Evolutionary conservation across 176 grass and related monocot genomes (phyloP), one percentile per base, ranked within the genome.

Genomic region (Puccinellia tenuiflora): DNA sequence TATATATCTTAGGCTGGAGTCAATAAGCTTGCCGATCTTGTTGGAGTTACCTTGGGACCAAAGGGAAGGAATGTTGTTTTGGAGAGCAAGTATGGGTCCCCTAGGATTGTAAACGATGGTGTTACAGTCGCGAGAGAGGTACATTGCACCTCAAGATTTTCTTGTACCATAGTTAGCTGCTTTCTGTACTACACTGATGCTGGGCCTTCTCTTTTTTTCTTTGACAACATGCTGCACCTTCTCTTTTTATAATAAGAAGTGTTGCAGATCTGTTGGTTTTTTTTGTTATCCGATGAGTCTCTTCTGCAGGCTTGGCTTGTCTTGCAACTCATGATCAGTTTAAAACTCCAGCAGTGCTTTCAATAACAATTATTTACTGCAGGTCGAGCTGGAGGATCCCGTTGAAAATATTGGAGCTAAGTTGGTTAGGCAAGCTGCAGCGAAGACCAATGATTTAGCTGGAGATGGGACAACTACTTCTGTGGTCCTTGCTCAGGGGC

Each of bases 361-460:
- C 15, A 29, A 20, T 65, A 71, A 53, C 56, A 60, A 64, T 78
- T 60, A 4, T 35, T 79, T 82, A 55, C 45, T 92, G 81, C 63
- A 97, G 94, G 94, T 97, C 31, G 94, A 97, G 70, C 82, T 98
- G 45, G 92, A 94, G 82, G 92, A 98, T 17, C 92, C 95, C 37
- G 95, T 98, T 68, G 95, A 98, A 85, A 98, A 98, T 56, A 95
- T 98, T 88, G 95, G 95, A 55, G 95, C 88, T 81, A 98, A 98
- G 80, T 92, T 98, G 80, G 95, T 97, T 51, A 94, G 94, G 69
- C 94, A 97, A 89, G 94, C 94, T 69, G 94, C 94, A 75, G 94
- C 94, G 15, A 97, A 97, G 86, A 97, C 94, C 78, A 97, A 97
- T 64, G 94, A 97, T 71, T 81, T 97, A 80, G 92, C 92, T 69